Evolutionary conservation across 805 yeast species (phyloP), one percentile per base, ranked within the genome.

Genomic region (Starmerella geochares): DNA sequence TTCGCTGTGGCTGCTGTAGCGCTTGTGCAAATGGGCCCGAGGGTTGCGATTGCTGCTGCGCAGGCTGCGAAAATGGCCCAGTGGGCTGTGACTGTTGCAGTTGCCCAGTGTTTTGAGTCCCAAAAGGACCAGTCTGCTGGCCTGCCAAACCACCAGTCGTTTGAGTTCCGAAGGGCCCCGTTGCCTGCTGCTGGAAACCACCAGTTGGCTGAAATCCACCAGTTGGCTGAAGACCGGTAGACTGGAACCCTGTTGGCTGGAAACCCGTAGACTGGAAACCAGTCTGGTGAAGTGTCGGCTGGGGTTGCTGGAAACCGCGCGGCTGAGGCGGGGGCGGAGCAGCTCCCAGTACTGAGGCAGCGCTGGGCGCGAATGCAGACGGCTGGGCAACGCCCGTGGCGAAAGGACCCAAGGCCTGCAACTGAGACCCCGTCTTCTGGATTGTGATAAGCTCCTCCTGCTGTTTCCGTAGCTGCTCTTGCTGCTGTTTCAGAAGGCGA

Each of bases 371-470:
- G 23, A 49, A 51, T 17, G 54, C 21, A 23, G 70, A 65, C 47
- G 65, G 69, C 47, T 54, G 65, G 3, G 68, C 66, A 28, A 63
- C 65, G 3, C 70, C 68, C 8, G 73, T 68, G 1, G 68, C 67
- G 50, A 69, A 68, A 37, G 71, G 67, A 11, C 68, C 67, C 33
- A 65, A 46, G 23, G 62, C 60, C 35, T 51, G 54, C 32, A 55
- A 47, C 20, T 53, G 53, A 23, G 57, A 47, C 24, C 65, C 64
- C 50, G 62, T 52, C 50, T 59, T 44, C 62, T 55, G 54, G 67
- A 71, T 39, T 70, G 52, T 50, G 13, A 57, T 25, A 8, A 57
- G 53, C 47, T 60, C 63, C n/a, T 49, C 51, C 48, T 59, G 62
- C 48, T 57, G 62, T 16, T 50, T 49, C 41, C 55, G 57, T 20